phyloP scores from a whole-genome alignment of 139 green algal species.

The Chlamydomonas incerta region DNA sequence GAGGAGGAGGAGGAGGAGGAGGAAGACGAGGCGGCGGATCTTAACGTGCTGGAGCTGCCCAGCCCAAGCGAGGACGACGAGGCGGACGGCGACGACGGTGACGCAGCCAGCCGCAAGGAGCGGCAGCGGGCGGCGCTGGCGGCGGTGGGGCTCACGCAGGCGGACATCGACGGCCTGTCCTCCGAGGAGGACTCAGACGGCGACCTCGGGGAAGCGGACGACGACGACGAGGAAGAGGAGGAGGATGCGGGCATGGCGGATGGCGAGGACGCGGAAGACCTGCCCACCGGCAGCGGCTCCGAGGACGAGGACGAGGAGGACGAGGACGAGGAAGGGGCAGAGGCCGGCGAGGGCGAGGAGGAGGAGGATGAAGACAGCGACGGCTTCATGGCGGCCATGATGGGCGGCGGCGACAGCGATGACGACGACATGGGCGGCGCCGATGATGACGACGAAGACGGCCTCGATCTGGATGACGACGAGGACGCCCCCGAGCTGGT shows the following conservation, averaged over 20 bases:
- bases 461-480: not conserved
- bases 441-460: slow-evolving; percentile 3
- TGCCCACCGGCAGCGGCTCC: slow-evolving; percentile 8
- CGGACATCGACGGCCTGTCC: not conserved
- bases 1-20: slow-evolving; percentile 22
- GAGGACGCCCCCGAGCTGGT: not conserved
- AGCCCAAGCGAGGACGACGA: slow-evolving; percentile 24
- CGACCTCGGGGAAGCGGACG: not conserved
- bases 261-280: slow-evolving; percentile 39
- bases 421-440: not conserved
- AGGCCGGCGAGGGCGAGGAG: slow-evolving; percentile 2
- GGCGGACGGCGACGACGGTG: slow-evolving; percentile 12
- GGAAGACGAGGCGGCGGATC: not conserved
- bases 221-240: not conserved
- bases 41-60: slow-evolving; percentile 30
- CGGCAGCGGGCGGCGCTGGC: slow-evolving; percentile 5
- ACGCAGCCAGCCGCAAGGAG: not conserved
- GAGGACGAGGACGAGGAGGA: not conserved
- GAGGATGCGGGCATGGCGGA: not conserved
- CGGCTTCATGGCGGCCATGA: not conserved
- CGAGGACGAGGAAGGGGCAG: slow-evolving; percentile 9
- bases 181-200: slow-evolving; percentile 35
- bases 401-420: slow-evolving; percentile 8
- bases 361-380: slow-evolving; percentile 30
- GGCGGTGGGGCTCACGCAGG: not conserved